phyloP scores from a whole-genome alignment of 2,329 filamentous ascomycete species.

The Epichloe sylvatica region DNA sequence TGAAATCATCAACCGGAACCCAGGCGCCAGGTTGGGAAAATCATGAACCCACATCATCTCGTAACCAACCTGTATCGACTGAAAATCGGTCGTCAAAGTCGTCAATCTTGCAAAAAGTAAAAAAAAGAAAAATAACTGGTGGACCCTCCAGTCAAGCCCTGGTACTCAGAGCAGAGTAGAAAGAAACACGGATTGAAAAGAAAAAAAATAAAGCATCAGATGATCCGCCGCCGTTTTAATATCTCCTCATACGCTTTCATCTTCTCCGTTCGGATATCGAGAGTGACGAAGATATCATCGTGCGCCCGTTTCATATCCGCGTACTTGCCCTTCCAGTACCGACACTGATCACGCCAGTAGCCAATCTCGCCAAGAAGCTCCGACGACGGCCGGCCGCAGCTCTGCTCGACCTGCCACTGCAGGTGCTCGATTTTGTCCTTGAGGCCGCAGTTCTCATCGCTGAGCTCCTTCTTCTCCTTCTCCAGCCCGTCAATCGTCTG shows the following conservation, averaged over 20 bases:
- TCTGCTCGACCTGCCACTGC: conserved; percentile 19
- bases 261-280: conserved; percentile 20
- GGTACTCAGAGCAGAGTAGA: not conserved
- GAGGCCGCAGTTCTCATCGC: conserved; percentile 20
- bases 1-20: no score
- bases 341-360: conserved; percentile 21
- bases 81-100: no score
- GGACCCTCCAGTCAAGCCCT: no score
- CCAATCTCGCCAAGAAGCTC: conserved; percentile 20
- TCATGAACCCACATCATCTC: no score
- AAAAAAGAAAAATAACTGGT: no score
- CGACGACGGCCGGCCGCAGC: conserved; percentile 17
- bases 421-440: conserved; percentile 20
- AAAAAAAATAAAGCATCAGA: conserved; percentile 9
- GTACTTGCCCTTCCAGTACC: conserved; percentile 19
- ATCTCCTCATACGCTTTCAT: conserved; percentile 22
- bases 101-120: no score
- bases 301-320: conserved; percentile 15
- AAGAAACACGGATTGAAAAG: not conserved
- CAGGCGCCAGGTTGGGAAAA: no score
- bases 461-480: conserved; percentile 23
- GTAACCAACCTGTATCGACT: no score
- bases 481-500: conserved; percentile 20
- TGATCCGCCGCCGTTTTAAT: conserved; percentile 17
- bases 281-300: conserved; percentile 15